Base-by-base conservation (phyloP, 2,329 filamentous ascomycete genomes). In the Teratosphaeria nubilosa region DNA sequence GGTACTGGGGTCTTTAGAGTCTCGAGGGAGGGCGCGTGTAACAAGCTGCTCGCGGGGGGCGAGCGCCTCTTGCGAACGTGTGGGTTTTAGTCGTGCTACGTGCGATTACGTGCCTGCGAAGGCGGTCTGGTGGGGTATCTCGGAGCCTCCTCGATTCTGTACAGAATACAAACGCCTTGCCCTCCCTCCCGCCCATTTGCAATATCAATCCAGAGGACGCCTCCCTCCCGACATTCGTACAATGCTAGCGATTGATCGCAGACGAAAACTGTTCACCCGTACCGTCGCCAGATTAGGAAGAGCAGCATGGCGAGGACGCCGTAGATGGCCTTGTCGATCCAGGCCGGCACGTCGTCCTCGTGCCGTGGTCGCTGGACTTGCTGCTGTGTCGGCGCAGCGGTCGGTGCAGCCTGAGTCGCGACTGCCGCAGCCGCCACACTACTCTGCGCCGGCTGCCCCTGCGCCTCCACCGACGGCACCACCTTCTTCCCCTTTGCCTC, bases 261-360 rank as follows among this genome's bases (percentile, higher is more conserved):
- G n/a, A n/a, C n/a, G n/a, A n/a, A n/a, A n/a, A n/a, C n/a, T n/a
- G 3, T 2, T 48, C 41, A 48, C 5, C 41, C 41, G 41, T 48
- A 48, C 5, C 41, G 41, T 20, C 41, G n/a, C 41, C 37, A 58
- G 25, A 58, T 13, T 37, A 58, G 25, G 53, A 58, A 14, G 2
- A 56, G n/a, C 34, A 58, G 27, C 25, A 53, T 41, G 30, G 50
- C 50, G 22, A 58, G 24, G 25, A 58, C 53, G 24, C 52, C 57
- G 32, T 56, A 58, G 13, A 58, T 58, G 24, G 57, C 57, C 50
- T 58, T 55, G 53, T 58, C 57, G 16, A 58, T 34, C 57, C 57
- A 58, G 24, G 50, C 50, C 22, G 56, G 56, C n/a, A 57, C 34
- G n/a, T 25, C 56, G 11, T 54, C 56, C 5, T 54, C 16, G n/a